These are phyloP conservation scores for Ettlia oleoabundans DNA, from an alignment of 139 green algal species.

Conservation along the genomic window DNA sequence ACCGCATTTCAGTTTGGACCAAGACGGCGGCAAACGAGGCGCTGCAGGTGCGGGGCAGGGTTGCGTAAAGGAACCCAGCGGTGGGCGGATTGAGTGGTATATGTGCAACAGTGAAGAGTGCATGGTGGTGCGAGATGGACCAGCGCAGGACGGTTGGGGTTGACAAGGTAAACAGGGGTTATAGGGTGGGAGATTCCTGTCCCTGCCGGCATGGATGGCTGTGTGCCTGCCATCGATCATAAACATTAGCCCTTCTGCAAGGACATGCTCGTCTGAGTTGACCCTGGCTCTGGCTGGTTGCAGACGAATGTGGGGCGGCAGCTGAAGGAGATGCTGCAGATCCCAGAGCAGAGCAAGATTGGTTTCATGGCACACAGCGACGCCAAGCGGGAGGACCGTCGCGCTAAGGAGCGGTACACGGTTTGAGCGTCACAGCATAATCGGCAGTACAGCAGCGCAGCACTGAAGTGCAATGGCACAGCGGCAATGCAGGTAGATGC, in stretches of 20 bases:
- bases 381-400: constrained; percentile 79
- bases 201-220: too few species aligned
- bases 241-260: too few species aligned
- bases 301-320: constrained; percentile 89
- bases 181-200: too few species aligned
- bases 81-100: not conserved
- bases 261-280: not conserved
- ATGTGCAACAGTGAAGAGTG: not conserved
- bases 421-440: constrained; percentile 56
- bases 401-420: constrained; percentile 89
- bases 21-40: constrained; percentile 91
- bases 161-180: too few species aligned
- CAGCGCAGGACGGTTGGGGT: too few species aligned
- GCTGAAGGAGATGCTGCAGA: constrained; percentile 91
- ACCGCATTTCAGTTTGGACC: constrained; percentile 95
- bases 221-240: too few species aligned
- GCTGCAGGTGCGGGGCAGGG: constrained; percentile 57
- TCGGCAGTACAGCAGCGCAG: too few species aligned
- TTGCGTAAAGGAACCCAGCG: not conserved
- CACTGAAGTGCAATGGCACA: too few species aligned
- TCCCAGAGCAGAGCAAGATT: constrained; percentile 78
- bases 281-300: not conserved
- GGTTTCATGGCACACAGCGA: constrained; percentile 92
- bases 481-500: too few species aligned
- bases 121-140: too few species aligned